phyloP scores from a whole-genome alignment of 495 filamentous ascomycete species.

The Chlorociboria aeruginascens region DNA sequence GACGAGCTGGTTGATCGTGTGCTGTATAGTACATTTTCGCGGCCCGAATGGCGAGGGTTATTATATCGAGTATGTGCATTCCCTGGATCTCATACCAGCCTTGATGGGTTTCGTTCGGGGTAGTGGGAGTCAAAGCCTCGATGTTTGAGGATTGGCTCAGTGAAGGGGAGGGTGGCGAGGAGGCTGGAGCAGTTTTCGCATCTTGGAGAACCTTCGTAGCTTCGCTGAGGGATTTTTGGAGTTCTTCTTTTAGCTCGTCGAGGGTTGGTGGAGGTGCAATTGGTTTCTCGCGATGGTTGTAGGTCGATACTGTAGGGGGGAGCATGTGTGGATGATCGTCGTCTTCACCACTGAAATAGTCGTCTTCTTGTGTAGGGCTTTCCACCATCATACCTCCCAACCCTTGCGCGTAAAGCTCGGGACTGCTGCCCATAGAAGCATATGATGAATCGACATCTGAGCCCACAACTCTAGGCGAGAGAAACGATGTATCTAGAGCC shows the following conservation, averaged over 20 bases:
- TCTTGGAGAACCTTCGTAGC: conserved; percentile 51
- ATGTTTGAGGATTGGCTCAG: conserved; percentile 1
- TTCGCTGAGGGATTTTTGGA: conserved; percentile 52
- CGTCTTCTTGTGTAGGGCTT: conserved; percentile 33
- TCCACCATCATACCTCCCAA: conserved; percentile 17
- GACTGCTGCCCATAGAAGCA: conserved; percentile 43
- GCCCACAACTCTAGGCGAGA: conserved; percentile 25
- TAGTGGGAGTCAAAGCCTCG: conserved; percentile 9
- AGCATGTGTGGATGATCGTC: conserved; percentile 66
- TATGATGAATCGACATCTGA: conserved; percentile 43
- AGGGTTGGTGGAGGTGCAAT: conserved; percentile 80
- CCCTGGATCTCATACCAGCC: conserved; percentile 83
- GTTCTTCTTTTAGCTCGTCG: conserved; percentile 59
- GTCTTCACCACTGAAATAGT: conserved; percentile 45
- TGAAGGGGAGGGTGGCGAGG: conserved; percentile 6
- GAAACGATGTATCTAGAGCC: conserved; percentile 32
- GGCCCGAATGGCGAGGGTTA: conserved; percentile 86
- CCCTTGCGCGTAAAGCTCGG: conserved; percentile 32
- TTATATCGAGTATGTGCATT: conserved; percentile 78
- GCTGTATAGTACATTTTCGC: conserved; percentile 91
- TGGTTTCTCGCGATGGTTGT: conserved; percentile 75
- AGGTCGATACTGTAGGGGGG: conserved; percentile 91
- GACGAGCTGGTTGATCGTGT: conserved; percentile 66
- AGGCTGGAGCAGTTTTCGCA: conserved; percentile 14
- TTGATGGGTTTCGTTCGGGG: conserved; percentile 25